Conservation (phyloP, 2,329 filamentous ascomycete genomes). For the Thyridium curvatum region DNA sequence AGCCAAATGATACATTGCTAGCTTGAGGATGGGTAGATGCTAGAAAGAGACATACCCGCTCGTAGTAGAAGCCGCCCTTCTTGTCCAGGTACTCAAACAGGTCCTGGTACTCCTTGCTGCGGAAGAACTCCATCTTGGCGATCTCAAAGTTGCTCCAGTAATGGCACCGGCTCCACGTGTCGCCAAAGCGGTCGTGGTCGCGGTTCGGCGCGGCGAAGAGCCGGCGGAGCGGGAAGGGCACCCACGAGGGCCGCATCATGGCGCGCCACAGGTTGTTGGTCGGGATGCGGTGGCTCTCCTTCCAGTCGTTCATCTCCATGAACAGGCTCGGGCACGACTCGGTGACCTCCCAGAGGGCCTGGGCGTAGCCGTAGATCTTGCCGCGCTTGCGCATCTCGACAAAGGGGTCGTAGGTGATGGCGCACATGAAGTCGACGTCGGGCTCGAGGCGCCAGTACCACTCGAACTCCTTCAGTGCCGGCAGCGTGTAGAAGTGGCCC, state of each 20-base stretch:
- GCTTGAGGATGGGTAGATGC: not conserved
- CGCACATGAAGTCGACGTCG: conserved; percentile 36
- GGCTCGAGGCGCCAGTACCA: conserved; percentile 43
- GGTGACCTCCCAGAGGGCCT: conserved; percentile 34
- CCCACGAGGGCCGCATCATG: conserved; percentile 31
- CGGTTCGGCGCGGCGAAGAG: conserved; percentile 27
- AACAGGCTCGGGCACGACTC: conserved; percentile 35
- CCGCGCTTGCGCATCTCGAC: conserved; percentile 35
- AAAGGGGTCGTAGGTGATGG: conserved; percentile 41
- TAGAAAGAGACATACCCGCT: conserved; percentile 25
- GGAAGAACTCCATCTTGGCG: conserved; percentile 37
- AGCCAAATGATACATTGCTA: not conserved
- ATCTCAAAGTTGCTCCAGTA: conserved; percentile 45
- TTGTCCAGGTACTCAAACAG: conserved; percentile 32
- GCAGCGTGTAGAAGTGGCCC: conserved; percentile 36
- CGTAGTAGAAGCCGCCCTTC: conserved; percentile 35
- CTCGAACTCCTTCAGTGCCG: conserved; percentile 33
- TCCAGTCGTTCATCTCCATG: conserved; percentile 32
- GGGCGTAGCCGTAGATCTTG: conserved; percentile 38
- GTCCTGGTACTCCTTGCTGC: conserved; percentile 30
- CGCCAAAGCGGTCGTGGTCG: conserved; percentile 28
- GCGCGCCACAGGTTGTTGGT: conserved; percentile 32
- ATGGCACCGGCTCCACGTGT: conserved; percentile 37
- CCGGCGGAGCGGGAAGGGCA: conserved; percentile 33
- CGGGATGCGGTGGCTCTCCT: conserved; percentile 24